Evolutionary conservation across 306 rosid species (phyloP), one percentile per base, ranked within the genome.

Genomic region (Vigna reflexopilosa): DNA sequence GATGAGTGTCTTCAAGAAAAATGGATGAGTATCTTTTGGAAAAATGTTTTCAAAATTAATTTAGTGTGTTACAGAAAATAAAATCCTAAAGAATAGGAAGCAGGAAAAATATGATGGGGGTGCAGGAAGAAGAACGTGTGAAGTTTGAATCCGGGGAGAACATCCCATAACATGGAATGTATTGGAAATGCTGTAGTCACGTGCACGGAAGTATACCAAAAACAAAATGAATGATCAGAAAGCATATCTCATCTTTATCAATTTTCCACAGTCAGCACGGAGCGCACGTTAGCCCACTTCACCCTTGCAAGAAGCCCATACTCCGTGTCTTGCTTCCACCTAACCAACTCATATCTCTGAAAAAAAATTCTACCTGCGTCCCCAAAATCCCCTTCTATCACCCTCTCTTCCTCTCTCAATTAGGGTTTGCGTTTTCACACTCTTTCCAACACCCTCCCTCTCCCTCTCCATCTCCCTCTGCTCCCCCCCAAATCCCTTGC

Each of bases 241-340:
- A 48, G 15, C 30, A 20, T 2, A 12, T 45, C 61, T 55, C 61
- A 9, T 9, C 0, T 19, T 20, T 32, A 15, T 36, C 13, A 62
- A 58, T 58, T 58, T 22, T 58, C 65, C 0, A 59, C 20, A 52
- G 14, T 72, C 6, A 72, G 45, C 89, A 63, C 5, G 0, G 6
- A 0, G 90, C 84, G 90, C 83, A 86, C 67, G 56, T 86, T 93
- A 89, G 93, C 72, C 65, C n/a, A 55, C 44, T 30, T 34, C 77
- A 59, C 72, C 7, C 7, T 15, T 1, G 32, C 63, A 50, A 26
- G 30, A 70, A 81, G 59, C 59, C 80, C 86, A 77, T 67, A 6
- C 83, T 52, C 17, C 51, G 56, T 17, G 15, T 58, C 72, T 40
- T 19, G 85, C 74, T 20, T 30, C 77, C 44, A 72, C 81, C 87